Base-by-base conservation (phyloP, 495 filamentous ascomycete genomes). In the Echria macrotheca region DNA sequence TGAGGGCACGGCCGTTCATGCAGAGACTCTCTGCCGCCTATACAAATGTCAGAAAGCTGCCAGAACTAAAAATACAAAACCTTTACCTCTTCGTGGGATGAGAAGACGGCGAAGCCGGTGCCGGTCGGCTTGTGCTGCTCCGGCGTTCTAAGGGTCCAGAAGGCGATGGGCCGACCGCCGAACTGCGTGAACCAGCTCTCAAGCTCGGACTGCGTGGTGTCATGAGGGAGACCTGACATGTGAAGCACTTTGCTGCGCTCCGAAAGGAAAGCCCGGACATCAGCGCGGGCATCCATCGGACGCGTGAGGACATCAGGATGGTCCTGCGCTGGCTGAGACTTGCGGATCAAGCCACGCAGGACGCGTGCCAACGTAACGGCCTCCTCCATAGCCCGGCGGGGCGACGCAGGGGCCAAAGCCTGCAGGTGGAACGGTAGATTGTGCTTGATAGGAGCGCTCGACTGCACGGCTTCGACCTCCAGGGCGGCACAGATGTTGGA, bases 121-220 rank as follows among this genome's bases (percentile, higher is more conserved):
- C 93, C 93, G 6, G 91, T 97, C 15, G 93, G 93, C 74, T 98
- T 98, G 71, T 96, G 91, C 67, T 97, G 93, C 66, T 98, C 93
- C 9, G 93, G 93, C 17, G 93, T 97, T 33, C 93, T 88, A 44
- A 98, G 75, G 15, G 93, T 98, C 91, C 91, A 98, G 69, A 98
- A 98, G 17, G 91, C 91, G 72, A 97, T 97, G n/a, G 93, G 93
- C 14, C 93, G 86, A 35, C 93, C 93, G 47, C 93, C 91, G 59
- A 95, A 98, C 64, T 98, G 93, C 19, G 93, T 98, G 67, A 96
- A 98, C 93, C 93, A 98, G 67, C 89, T 95, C 71, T 97, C 93
- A 26, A 98, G 75, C 68, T 97, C 93, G 12, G 90, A 96, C 70
- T 98, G 93, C 2, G 93, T 98, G 21, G 93, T 98, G 60, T 98